phyloP scores from a whole-genome alignment of 2,329 filamentous ascomycete species.

The Ceratocystis albifundus region DNA sequence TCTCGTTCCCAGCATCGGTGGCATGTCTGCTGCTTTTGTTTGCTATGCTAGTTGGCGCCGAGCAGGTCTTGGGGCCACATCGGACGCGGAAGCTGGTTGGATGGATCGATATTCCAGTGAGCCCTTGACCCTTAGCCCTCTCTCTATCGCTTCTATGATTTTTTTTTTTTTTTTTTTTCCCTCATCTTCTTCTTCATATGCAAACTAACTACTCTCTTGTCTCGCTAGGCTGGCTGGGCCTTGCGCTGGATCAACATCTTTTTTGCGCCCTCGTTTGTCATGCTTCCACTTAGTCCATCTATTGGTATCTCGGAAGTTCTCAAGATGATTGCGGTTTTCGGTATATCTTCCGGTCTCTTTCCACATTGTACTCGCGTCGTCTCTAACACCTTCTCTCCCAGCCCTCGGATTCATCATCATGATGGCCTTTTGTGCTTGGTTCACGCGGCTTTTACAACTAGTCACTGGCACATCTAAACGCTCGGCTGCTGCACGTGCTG shows the following conservation, averaged over 20 bases:
- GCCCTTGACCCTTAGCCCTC: slow-evolving; percentile 19
- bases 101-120: slow-evolving; percentile 44
- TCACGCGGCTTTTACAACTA: slow-evolving; percentile 43
- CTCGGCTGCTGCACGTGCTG: slow-evolving; percentile 39
- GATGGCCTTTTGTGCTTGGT: slow-evolving; percentile 42
- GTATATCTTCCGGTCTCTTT: slow-evolving; percentile 31
- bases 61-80: slow-evolving; percentile 38
- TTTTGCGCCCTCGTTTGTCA: slow-evolving; percentile 49
- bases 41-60: slow-evolving; percentile 37
- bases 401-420: slow-evolving; percentile 45
- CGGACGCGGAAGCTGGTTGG: slow-evolving; percentile 39
- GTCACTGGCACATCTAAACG: slow-evolving; percentile 42
- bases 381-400: slow-evolving; percentile 26
- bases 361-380: neutral
- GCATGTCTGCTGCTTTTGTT: slow-evolving; percentile 47
- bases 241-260: slow-evolving; percentile 48
- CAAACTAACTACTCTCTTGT: neutral
- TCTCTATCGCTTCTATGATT: neutral
- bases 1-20: slow-evolving; percentile 49
- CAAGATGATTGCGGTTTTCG: slow-evolving; percentile 48
- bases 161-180: too few relatives aligned
- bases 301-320: slow-evolving; percentile 44
- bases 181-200: too few relatives aligned
- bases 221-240: slow-evolving; percentile 42
- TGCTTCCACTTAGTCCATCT: slow-evolving; percentile 44